phyloP scores from a whole-genome alignment of 352 stramenopile species.

The Globisporangium splendens region DNA sequence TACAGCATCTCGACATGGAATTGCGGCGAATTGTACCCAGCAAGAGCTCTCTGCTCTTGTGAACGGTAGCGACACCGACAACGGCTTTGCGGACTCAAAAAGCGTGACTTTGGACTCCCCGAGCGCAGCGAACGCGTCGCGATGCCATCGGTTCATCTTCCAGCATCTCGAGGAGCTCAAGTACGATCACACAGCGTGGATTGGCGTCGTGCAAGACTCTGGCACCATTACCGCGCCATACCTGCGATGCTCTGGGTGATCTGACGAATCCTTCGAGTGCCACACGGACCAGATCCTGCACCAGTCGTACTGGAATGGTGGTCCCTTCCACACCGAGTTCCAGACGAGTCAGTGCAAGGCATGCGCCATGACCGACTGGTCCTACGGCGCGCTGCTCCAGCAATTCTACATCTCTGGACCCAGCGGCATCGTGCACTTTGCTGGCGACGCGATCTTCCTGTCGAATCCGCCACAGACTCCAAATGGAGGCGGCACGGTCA shows the following conservation, averaged over 20 bases:
- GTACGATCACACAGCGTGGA: constrained; percentile 12
- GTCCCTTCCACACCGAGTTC: constrained; percentile 24
- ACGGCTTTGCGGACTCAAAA: constrained; percentile 7
- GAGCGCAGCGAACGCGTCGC: constrained; percentile 13
- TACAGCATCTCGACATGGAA: constrained; percentile 32
- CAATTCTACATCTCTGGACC: constrained; percentile 24
- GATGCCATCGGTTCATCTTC: constrained; percentile 26
- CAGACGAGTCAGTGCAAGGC: constrained; percentile 30
- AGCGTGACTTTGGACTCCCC: constrained; percentile 1
- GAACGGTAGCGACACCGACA: constrained; percentile 3
- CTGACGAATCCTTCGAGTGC: constrained; percentile 20
- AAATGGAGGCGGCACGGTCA: not conserved
- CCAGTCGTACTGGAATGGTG: constrained; percentile 29
- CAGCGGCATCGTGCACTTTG: constrained; percentile 18
- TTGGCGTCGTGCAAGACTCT: constrained; percentile 20
- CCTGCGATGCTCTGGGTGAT: constrained; percentile 22
- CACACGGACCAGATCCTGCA: constrained; percentile 23
- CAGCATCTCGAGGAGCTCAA: constrained; percentile 23
- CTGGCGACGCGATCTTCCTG: constrained; percentile 22
- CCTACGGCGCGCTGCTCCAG: constrained; percentile 18
- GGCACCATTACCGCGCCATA: constrained; percentile 18
- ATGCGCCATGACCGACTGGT: constrained; percentile 18
- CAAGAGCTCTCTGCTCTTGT: not conserved
- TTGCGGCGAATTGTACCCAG: constrained; percentile 17
- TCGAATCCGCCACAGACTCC: not conserved